Percentiles rank a stretch among this genome's conserved stretches.
These are phyloP conservation scores for Dichomitus squalens DNA, from an alignment of 1,284 basidiomycete species.

Conservation along the genomic window DNA sequence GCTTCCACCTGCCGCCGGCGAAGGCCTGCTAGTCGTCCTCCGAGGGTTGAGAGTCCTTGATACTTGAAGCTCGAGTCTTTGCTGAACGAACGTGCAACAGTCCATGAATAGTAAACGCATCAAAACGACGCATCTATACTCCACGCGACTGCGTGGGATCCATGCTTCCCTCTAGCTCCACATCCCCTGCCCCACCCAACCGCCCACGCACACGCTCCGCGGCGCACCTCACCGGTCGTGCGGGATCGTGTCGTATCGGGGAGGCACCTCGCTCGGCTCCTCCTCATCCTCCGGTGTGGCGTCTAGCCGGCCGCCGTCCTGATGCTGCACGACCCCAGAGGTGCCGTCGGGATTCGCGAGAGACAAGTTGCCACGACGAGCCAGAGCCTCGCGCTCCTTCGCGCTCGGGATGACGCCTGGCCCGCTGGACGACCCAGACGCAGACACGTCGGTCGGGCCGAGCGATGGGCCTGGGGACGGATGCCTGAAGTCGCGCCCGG, in stretches of 20 bases:
- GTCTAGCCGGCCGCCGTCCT: slow-evolving; percentile 32
- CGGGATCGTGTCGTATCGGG: slow-evolving; percentile 38
- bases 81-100: too few species aligned
- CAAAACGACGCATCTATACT: too few species aligned
- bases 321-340: slow-evolving; percentile 30
- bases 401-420: slow-evolving; percentile 26
- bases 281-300: slow-evolving; percentile 25
- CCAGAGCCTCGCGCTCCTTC: slow-evolving; percentile 38
- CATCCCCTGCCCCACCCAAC: too few species aligned
- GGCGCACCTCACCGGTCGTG: slow-evolving; percentile 15
- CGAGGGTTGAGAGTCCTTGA: too few species aligned
- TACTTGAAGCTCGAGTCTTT: too few species aligned
- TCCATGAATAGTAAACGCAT: too few species aligned
- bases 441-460: slow-evolving; percentile 19
- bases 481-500: slow-evolving; percentile 28
- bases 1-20: too few species aligned
- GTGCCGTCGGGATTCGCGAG: slow-evolving; percentile 27
- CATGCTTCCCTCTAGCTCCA: too few species aligned
- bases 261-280: slow-evolving; percentile 35
- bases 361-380: slow-evolving; percentile 16
- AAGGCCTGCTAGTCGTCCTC: too few species aligned
- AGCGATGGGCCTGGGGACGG: slow-evolving; percentile 34
- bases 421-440: slow-evolving; percentile 15
- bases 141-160: too few species aligned
- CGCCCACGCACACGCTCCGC: not conserved